These are phyloP conservation scores for Pontederia crassipes DNA, from an alignment of 176 grass and related monocot species.

Conservation along the genomic window DNA sequence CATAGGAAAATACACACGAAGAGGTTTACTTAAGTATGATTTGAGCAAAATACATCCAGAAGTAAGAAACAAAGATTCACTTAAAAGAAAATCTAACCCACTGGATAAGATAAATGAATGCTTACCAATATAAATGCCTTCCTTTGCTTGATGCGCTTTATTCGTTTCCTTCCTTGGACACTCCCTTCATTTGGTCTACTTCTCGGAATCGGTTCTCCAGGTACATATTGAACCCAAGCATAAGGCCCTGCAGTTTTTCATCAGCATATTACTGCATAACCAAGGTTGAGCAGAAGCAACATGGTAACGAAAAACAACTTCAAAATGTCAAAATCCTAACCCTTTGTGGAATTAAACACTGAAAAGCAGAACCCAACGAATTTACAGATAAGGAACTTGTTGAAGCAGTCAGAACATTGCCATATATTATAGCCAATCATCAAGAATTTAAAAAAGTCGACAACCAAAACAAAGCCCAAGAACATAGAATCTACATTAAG, in stretches of 20 bases:
- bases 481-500: no score
- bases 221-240: conserved; percentile 45
- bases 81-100: neutral
- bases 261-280: neutral
- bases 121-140: conserved; percentile 31
- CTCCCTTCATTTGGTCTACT: conserved; percentile 43
- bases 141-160: conserved; percentile 38
- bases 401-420: neutral
- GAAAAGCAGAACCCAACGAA: neutral
- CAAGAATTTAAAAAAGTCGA: no score
- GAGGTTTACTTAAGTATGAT: no score
- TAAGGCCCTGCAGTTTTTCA: conserved; percentile 25
- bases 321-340: neutral
- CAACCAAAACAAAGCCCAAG: no score
- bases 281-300: neutral
- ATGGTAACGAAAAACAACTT: neutral
- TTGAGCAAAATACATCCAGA: no score
- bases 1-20: no score
- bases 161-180: conserved; percentile 32
- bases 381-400: neutral
- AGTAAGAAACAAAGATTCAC: neutral
- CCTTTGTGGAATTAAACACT: neutral
- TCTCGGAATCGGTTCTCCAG: conserved; percentile 35
- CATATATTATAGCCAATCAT: no score
- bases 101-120: neutral